A percentile compares a stretch with the other conserved stretches of the same genome.
These are phyloP conservation scores for Gossypium aridum DNA, from an alignment of 441 rosid species.

Conservation along the genomic window DNA sequence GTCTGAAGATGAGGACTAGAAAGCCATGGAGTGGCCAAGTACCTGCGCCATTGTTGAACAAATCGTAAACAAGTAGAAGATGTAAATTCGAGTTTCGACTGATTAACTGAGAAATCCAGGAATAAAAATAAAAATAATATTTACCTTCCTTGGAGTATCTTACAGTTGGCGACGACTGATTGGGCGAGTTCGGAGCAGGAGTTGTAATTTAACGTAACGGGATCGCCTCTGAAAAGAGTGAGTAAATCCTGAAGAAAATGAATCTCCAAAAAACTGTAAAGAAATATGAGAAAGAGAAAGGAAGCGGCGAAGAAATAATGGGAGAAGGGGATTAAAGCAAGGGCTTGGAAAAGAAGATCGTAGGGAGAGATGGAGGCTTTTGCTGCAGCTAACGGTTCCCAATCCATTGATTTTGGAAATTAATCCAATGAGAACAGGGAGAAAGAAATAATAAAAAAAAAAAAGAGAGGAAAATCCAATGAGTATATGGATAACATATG, in stretches of 20 bases:
- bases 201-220: conserved; percentile 39
- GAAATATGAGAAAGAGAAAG: conserved; percentile 22
- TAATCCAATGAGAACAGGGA: background rate
- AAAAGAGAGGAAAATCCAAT: background rate
- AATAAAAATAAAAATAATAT: background rate
- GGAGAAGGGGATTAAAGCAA: conserved; percentile 38
- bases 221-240: conserved; percentile 39
- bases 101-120: background rate
- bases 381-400: background rate
- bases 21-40: conserved; percentile 74
- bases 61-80: background rate
- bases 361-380: conserved; percentile 23
- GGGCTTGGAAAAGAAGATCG: conserved; percentile 23
- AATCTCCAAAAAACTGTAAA: conserved; percentile 57
- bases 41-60: conserved; percentile 27
- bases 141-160: conserved; percentile 62
- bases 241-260: conserved; percentile 52
- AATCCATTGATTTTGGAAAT: conserved; percentile 1
- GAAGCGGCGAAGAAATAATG: conserved; percentile 39
- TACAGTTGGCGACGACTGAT: conserved; percentile 50
- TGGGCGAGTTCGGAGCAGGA: conserved; percentile 44
- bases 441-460: background rate
- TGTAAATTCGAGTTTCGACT: background rate
- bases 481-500: background rate
- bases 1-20: conserved; percentile 87